A percentile compares a stretch with the other conserved stretches of the same genome.
phyloP scores from a whole-genome alignment of 805 yeast species.

The Yarrowia alimentaria region DNA sequence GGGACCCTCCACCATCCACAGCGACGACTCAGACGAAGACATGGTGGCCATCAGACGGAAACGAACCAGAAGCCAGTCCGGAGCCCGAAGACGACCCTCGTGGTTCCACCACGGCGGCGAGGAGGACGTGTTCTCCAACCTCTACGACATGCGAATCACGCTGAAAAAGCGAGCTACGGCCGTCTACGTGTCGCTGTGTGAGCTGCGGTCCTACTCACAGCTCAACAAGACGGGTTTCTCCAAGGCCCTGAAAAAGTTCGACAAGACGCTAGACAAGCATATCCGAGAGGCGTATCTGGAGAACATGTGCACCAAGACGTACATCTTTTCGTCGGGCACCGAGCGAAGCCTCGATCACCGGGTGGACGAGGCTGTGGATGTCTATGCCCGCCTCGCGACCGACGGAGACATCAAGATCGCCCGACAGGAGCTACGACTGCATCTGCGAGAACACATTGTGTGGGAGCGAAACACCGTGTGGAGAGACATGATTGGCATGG shows the following conservation, averaged over 20 bases:
- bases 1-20: conserved; percentile 9
- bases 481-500: conserved; percentile 93
- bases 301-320: conserved; percentile 46
- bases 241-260: conserved; percentile 88
- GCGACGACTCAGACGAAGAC: conserved; percentile 22
- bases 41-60: conserved; percentile 12
- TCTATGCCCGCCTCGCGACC: conserved; percentile 54
- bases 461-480: conserved; percentile 98
- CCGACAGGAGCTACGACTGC: conserved; percentile 48
- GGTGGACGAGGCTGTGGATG: conserved; percentile 52
- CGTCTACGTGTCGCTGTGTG: conserved; percentile 72
- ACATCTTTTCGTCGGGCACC: conserved; percentile 55
- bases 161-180: conserved; percentile 65
- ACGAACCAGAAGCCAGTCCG: conserved; percentile 22
- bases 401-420: conserved; percentile 47
- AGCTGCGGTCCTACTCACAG: conserved; percentile 77
- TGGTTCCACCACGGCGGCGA: conserved; percentile 27
- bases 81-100: conserved; percentile 25
- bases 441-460: conserved; percentile 86
- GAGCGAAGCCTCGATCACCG: conserved; percentile 49
- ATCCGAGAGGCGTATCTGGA: conserved; percentile 59
- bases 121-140: conserved; percentile 24
- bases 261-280: conserved; percentile 68
- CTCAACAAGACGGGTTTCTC: conserved; percentile 85
- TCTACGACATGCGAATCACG: conserved; percentile 47